phyloP scores from a whole-genome alignment of 1,284 basidiomycete genomes.

The Moesziomyces sp. region DNA sequence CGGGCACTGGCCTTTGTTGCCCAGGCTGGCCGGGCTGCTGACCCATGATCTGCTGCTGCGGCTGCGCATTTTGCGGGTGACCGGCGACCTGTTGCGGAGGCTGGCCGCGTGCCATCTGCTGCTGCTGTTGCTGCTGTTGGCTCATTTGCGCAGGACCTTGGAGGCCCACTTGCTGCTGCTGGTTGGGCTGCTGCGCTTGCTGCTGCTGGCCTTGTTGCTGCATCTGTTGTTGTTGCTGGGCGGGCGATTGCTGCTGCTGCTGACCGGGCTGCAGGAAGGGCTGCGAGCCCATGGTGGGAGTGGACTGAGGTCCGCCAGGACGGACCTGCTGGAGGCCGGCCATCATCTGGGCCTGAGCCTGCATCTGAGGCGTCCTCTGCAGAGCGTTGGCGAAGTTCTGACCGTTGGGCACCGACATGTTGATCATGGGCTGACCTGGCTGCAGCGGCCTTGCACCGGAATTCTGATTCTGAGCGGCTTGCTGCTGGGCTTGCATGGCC shows the following conservation, averaged over 20 bases:
- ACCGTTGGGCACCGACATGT: conserved; percentile 19
- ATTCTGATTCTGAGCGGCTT: conserved; percentile 45
- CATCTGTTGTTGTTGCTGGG: conserved; percentile 6
- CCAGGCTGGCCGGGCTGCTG: conserved; percentile 36
- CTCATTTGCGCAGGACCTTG: conserved; percentile 21
- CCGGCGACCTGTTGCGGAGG: conserved; percentile 23
- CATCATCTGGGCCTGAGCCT: conserved; percentile 55
- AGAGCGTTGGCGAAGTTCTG: conserved; percentile 49
- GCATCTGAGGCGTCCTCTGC: conserved; percentile 53
- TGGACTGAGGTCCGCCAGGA: conserved; percentile 30
- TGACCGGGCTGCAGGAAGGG: conserved; percentile 33
- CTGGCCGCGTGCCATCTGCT: conserved; percentile 26
- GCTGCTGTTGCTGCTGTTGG: conserved; percentile 23
- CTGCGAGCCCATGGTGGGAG: conserved; percentile 31
- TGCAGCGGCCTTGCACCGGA: conserved; percentile 37
- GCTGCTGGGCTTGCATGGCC: conserved; percentile 55
- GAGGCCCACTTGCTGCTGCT: conserved; percentile 26
- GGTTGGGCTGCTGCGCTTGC: conserved; percentile 16
- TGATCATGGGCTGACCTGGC: conserved; percentile 42
- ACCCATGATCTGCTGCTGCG: conserved; percentile 24
- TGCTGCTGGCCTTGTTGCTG: conserved; percentile 27
- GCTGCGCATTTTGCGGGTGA: conserved; percentile 28
- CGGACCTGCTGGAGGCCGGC: conserved; percentile 44
- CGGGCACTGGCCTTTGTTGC: conserved; percentile 23
- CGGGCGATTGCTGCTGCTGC: conserved; percentile 13